Evolutionary conservation across 306 rosid genomes (phyloP).

Genomic region (Astragalus membranaceus): DNA sequence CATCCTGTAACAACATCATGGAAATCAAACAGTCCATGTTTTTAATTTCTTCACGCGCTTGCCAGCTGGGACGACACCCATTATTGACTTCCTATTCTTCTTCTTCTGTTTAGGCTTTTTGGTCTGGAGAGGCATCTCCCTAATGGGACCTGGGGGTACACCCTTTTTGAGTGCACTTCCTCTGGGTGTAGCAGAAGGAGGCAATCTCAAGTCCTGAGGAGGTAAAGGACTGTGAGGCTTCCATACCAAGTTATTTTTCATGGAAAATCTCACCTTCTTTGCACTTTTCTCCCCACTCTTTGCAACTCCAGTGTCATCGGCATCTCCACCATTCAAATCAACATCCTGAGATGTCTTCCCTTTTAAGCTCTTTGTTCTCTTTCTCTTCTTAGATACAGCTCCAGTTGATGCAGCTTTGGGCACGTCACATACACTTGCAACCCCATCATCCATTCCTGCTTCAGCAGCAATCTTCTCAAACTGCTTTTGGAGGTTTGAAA

Average conservation of each 20-base stretch:
- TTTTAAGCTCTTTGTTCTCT: slow-evolving; percentile 57
- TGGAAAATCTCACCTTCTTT: slow-evolving; percentile 84
- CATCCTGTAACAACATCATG: slow-evolving; percentile 9
- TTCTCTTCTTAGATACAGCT: slow-evolving; percentile 68
- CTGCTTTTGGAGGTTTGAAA: slow-evolving; percentile 77
- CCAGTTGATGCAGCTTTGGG: slow-evolving; percentile 21
- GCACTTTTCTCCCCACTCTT: slow-evolving; percentile 66
- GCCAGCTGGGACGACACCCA: slow-evolving; percentile 39
- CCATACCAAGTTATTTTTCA: slow-evolving; percentile 94
- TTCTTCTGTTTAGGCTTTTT: slow-evolving; percentile 61
- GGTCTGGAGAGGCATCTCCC: slow-evolving; percentile 51
- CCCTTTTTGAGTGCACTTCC: slow-evolving; percentile 99
- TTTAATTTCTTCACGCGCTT: slow-evolving; percentile 70
- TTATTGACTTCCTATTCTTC: slow-evolving; percentile 58
- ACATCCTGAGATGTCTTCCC: slow-evolving; percentile 28
- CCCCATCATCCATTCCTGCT: slow-evolving; percentile 50
- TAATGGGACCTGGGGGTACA: slow-evolving; percentile 84
- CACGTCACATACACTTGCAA: slow-evolving; percentile 33
- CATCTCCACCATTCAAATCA: slow-evolving; percentile 31
- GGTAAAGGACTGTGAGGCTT: slow-evolving; percentile 90
- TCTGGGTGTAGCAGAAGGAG: slow-evolving; percentile 91
- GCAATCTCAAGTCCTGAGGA: slow-evolving; percentile 80
- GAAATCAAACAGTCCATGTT: slow-evolving; percentile 32
- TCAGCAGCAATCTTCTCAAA: slow-evolving; percentile 86
- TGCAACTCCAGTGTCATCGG: slow-evolving; percentile 28